Evolutionary conservation across 345 rosid genomes (phyloP), one percentile per base, ranked within the genome.

Genomic region (Brassica cretica): DNA sequence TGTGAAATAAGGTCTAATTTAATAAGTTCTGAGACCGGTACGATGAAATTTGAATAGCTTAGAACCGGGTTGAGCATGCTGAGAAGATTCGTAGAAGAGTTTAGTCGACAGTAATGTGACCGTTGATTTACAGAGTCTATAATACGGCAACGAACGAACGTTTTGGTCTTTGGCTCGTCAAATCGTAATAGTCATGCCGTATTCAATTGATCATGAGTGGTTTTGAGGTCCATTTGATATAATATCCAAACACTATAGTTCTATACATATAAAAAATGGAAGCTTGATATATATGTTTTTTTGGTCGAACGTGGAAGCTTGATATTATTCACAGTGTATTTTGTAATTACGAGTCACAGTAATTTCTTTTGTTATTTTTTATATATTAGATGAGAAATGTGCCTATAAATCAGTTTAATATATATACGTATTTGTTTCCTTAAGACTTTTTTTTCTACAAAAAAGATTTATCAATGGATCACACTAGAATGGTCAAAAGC

Each of bases 111-210:
- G 14, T 10, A 39, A 39, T 39, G 46, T 39, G 46, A 37, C 46
- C 46, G 12, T 39, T 39, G 46, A 39, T 39, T 39, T 39, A 9
- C 46, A 10, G 41, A 35, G 46, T 39, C 46, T 39, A 39, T 39
- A 9, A 39, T 10, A 49, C 56, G 56, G 56, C 56, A 49, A 49
- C 18, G 56, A 49, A 49, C 56, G 10, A 27, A 58, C 46, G 15
- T 53, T 77, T 49, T 67, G 63, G 73, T 78, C 71, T 33, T 68
- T 49, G 64, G 59, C 53, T 65, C 72, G 72, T 72, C 71, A 37
- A 27, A 8, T 77, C 66, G 66, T 41, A 58, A 41, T 11, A 9
- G 19, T 9, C 53, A 14, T 72, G 72, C 62, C 81, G 72, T 71
- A 56, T 55, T 55, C 33, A 3, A 53, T 18, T 16, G 25, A 71